Conservation (phyloP, 163 green algal species). For the Scenedesmus sp. region DNA sequence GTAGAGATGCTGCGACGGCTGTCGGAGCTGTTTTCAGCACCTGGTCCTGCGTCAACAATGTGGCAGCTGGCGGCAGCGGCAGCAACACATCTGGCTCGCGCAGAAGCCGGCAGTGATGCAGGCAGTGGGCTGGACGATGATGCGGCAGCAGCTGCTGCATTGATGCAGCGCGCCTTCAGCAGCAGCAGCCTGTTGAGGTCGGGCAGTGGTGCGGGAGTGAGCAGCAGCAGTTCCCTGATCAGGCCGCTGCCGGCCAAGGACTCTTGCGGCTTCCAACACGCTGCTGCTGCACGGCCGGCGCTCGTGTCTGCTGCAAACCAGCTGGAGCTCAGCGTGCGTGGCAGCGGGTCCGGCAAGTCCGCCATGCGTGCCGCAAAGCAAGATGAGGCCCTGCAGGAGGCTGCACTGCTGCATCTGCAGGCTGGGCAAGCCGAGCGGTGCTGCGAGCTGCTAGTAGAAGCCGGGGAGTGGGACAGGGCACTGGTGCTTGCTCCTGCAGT, state of each 20-base stretch:
- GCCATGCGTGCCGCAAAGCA: constrained; percentile 19
- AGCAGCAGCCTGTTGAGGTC: not conserved
- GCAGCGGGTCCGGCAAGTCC: not conserved
- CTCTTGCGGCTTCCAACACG: constrained; percentile 17
- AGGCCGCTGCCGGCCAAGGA: constrained; percentile 1
- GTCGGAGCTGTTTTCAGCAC: not conserved
- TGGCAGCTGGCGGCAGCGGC: constrained; percentile 44
- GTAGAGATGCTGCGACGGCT: constrained; percentile 9
- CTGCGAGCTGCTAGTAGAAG: constrained; percentile 59
- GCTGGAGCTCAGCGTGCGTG: constrained; percentile 54
- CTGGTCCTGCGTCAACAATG: constrained; percentile 12
- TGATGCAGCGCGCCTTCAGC: not conserved
- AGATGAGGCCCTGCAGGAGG: constrained; percentile 53
- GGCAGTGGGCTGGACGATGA: not conserved
- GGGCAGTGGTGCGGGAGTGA: not conserved
- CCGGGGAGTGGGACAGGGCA: constrained; percentile 64
- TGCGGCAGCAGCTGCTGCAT: not conserved
- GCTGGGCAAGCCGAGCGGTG: constrained; percentile 58
- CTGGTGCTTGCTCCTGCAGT: constrained; percentile 61
- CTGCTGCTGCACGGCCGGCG: constrained; percentile 5
- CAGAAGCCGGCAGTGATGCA: not conserved
- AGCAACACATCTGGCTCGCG: not conserved
- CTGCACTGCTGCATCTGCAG: constrained; percentile 55
- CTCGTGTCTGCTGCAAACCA: constrained; percentile 56
- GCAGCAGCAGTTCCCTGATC: not conserved